Evolutionary conservation across 805 yeast genomes (phyloP).

Genomic region (Hagleromyces aurorensis): DNA sequence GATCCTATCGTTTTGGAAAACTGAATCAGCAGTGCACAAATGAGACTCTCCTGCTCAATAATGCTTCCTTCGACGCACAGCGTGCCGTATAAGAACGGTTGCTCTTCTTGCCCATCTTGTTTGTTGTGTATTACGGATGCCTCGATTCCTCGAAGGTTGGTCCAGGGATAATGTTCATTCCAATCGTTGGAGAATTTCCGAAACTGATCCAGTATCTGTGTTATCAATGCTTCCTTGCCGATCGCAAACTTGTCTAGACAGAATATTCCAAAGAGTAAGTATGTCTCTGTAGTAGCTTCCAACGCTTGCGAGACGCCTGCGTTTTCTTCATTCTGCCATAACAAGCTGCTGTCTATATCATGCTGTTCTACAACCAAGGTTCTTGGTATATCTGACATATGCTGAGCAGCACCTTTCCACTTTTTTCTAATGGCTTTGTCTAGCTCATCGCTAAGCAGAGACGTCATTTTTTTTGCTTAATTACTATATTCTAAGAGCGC

Average conservation of each 20-base stretch:
- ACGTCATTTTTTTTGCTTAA: no score
- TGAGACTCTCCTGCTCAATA: constrained; percentile 39
- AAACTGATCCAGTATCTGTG: constrained; percentile 2
- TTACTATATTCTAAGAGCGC: no score
- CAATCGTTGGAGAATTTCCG: constrained; percentile 26
- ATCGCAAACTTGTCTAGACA: constrained; percentile 15
- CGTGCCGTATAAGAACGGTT: constrained; percentile 25
- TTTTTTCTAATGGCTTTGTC: no score
- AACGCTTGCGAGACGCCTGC: constrained; percentile 13
- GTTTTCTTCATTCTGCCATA: constrained; percentile 22
- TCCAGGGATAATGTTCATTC: constrained; percentile 38
- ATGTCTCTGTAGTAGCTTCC: constrained; percentile 16
- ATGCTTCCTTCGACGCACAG: constrained; percentile 37
- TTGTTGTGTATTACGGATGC: no score
- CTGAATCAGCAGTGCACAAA: constrained; percentile 34
- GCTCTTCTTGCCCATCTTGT: constrained; percentile 7
- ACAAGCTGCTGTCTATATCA: constrained; percentile 10
- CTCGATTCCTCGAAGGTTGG: constrained; percentile 23
- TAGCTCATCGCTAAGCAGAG: no score
- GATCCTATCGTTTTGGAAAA: constrained; percentile 26
- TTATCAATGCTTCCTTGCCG: constrained; percentile 1
- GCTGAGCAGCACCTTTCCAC: no score
- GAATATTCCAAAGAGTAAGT: constrained; percentile 26
- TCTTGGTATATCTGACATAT: no score
- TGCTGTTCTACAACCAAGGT: no score